Conservation (phyloP, 495 filamentous ascomycete genomes). For the Parmelia sp. region DNA sequence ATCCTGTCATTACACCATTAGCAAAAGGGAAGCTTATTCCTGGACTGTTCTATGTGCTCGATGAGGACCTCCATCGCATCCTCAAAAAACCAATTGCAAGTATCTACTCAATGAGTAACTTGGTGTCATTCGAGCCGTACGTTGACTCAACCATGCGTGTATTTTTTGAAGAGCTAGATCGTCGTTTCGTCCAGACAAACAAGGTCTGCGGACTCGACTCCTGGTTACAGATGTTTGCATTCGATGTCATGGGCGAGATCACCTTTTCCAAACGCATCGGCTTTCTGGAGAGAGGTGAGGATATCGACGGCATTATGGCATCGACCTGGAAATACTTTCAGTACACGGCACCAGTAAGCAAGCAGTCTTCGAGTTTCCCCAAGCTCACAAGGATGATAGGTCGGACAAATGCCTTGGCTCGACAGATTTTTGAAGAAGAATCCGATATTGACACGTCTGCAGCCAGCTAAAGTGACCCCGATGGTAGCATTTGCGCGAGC, state of each 20-base stretch:
- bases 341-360: slow-evolving; percentile 27
- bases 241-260: slow-evolving; percentile 41
- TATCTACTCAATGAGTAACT: slow-evolving; percentile 32
- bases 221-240: slow-evolving; percentile 18
- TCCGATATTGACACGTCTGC: too few relatives aligned
- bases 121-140: slow-evolving; percentile 28
- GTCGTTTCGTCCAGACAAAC: slow-evolving; percentile 22
- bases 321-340: slow-evolving; percentile 28
- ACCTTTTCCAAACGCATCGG: slow-evolving; percentile 36
- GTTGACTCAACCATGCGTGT: slow-evolving; percentile 29
- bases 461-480: too few relatives aligned
- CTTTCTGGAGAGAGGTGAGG: slow-evolving; percentile 35
- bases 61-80: slow-evolving; percentile 36
- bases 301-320: slow-evolving; percentile 32
- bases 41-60: slow-evolving; percentile 35
- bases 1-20: slow-evolving; percentile 27
- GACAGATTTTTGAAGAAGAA: slow-evolving; percentile 22
- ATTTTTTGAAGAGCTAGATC: slow-evolving; percentile 34
- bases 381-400: slow-evolving; percentile 16
- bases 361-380: background rate
- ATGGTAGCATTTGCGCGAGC: too few relatives aligned
- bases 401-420: slow-evolving; percentile 37
- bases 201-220: slow-evolving; percentile 28
- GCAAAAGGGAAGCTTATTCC: slow-evolving; percentile 29
- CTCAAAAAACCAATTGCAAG: slow-evolving; percentile 39